Evolutionary conservation across 2,329 filamentous ascomycete species (phyloP).

Genomic region (Exserohilum rostratum): DNA sequence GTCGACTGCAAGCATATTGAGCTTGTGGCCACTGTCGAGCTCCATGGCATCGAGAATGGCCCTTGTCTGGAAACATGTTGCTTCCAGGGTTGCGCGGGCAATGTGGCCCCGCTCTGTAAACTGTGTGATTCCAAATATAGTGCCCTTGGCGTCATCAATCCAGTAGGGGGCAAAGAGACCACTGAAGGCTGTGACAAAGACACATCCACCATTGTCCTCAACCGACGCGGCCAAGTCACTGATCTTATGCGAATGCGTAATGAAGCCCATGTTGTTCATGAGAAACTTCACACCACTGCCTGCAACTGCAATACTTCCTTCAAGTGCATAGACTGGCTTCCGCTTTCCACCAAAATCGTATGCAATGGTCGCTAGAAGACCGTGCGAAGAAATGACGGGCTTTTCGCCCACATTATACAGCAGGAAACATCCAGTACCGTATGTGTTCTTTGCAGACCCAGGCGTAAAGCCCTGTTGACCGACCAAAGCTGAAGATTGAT

Average conservation of each 20-base stretch:
- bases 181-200: constrained; percentile 88
- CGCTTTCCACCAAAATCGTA: constrained; percentile 76
- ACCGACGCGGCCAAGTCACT: constrained; percentile 68
- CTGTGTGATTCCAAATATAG: constrained; percentile 81
- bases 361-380: constrained; percentile 83
- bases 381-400: constrained; percentile 83
- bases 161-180: constrained; percentile 92
- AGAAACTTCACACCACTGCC: constrained; percentile 77
- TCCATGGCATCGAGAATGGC: constrained; percentile 93
- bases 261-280: constrained; percentile 69
- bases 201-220: constrained; percentile 79
- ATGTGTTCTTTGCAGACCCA: constrained; percentile 87
- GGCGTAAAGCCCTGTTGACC: constrained; percentile 84
- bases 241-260: constrained; percentile 66
- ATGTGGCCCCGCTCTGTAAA: constrained; percentile 87
- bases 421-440: constrained; percentile 87
- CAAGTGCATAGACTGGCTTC: constrained; percentile 77
- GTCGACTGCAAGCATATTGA: constrained; percentile 80
- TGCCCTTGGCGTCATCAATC: constrained; percentile 91
- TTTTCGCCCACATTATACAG: constrained; percentile 86
- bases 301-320: constrained; percentile 83
- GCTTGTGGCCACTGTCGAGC: constrained; percentile 76
- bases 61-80: constrained; percentile 90
- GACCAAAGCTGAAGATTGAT: constrained; percentile 85
- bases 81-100: constrained; percentile 86